Evolutionary conservation across 176 grass and related monocot genomes (phyloP), one percentile per base, ranked within the genome.

Genomic region (Oryza longistaminata): DNA sequence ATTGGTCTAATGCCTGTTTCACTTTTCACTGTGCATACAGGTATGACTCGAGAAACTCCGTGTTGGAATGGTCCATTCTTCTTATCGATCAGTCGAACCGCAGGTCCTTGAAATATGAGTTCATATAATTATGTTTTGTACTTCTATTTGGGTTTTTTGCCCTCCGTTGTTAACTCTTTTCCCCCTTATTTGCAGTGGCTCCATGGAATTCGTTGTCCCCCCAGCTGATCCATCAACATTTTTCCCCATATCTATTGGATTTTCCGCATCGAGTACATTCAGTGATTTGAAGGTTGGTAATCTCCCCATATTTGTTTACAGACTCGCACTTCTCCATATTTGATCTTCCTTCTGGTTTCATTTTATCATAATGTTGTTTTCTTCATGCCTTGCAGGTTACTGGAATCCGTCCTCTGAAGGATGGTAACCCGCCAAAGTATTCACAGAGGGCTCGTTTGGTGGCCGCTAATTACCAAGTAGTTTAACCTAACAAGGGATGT

Each of bases 61-160:
- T 66, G 37, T 72, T 94, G 85, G 94, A 97, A 76, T 97, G 94
- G 94, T 92, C 94, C 66, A 88, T 97, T 87, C 66, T 92, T 53
- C 92, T 94, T 87, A 88, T 97, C 58, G 94, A 97, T 52, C 80
- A 97, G 69, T 97, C 92, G 5, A 97, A 94, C 52, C 94, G 90
- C 87, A 97, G 85, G 94, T 97, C 29, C 25, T 5, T 81, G 74
- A 55, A 78, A 29, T 69, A 71, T 43, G 16, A 62, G 70, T 78
- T 55, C 37, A n/a, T 24, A 15, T 4, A 70, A n/a, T 24, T 25
- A 55, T 84, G 7, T 61, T 61, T 61, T 55, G 39, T n/a, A 60
- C 87, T 13, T 40, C 34, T 35, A 35, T 35, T 35, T 35, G 34
- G 29, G 21, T 76, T 83, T 80, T 72, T 34, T 22, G 45, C 13